A percentile compares a stretch with the other conserved stretches of the same genome.
Evolutionary conservation across 345 rosid genomes (phyloP).

Genomic region (Citrus hindsii): DNA sequence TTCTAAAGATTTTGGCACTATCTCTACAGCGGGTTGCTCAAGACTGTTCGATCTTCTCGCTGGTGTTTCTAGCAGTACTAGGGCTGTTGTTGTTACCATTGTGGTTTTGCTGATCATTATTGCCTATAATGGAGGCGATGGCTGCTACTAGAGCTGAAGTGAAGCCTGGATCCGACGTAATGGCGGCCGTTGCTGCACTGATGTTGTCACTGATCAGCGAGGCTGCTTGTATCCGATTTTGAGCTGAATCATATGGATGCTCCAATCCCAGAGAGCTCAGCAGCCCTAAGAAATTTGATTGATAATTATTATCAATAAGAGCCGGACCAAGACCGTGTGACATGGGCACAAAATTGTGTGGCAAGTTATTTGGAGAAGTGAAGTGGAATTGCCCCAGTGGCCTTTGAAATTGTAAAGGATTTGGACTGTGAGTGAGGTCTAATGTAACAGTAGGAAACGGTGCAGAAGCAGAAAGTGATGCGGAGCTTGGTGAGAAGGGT

Average conservation of each 20-base stretch:
- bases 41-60: neutral
- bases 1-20: neutral
- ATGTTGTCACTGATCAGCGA: slow-evolving; percentile 4
- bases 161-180: slow-evolving; percentile 46
- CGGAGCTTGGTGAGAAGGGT: slow-evolving; percentile 35
- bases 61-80: neutral
- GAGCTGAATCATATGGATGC: neutral
- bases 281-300: slow-evolving; percentile 33
- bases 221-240: slow-evolving; percentile 11
- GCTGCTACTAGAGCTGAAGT: slow-evolving; percentile 49
- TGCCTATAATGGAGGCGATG: slow-evolving; percentile 34
- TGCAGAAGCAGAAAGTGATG: slow-evolving; percentile 47
- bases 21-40: neutral
- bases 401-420: slow-evolving; percentile 18
- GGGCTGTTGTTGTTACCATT: slow-evolving; percentile 2
- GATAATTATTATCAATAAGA: slow-evolving; percentile 12
- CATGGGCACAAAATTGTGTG: slow-evolving; percentile 4
- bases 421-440: slow-evolving; percentile 42
- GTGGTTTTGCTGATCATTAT: neutral
- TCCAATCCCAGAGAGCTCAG: slow-evolving; percentile 24
- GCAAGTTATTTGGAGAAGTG: neutral
- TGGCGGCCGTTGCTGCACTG: slow-evolving; percentile 43
- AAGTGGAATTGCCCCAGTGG: slow-evolving; percentile 2
- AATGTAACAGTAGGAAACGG: slow-evolving; percentile 54
- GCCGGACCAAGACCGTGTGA: slow-evolving; percentile 28